Percentiles rank a stretch among this genome's conserved stretches.
Conservation (phyloP, 805 yeast genomes). For the Kuraishia piskuri region DNA sequence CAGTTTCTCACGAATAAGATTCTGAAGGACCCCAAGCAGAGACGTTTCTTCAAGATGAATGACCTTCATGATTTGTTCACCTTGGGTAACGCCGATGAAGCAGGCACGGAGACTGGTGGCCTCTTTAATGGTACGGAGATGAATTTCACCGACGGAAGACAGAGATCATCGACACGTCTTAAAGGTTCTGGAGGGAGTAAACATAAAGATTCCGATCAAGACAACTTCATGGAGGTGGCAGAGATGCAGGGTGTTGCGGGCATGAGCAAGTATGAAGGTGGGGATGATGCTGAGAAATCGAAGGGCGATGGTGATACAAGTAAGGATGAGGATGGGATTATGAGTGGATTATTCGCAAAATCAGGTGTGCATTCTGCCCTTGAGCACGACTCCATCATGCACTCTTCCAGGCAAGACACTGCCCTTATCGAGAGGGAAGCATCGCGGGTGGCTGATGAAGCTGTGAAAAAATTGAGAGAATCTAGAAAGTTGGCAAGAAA, state of each 20-base stretch:
- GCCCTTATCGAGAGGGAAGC: slow-evolving; percentile 59
- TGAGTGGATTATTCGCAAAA: slow-evolving; percentile 68
- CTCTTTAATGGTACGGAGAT: slow-evolving; percentile 44
- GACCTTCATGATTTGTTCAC: slow-evolving; percentile 87
- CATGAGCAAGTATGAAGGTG: slow-evolving; percentile 54
- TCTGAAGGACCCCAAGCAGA: slow-evolving; percentile 89
- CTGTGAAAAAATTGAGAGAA: slow-evolving; percentile 49
- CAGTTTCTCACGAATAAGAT: slow-evolving; percentile 91
- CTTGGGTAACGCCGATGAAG: slow-evolving; percentile 63
- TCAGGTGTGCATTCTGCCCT: slow-evolving; percentile 67
- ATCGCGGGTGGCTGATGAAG: slow-evolving; percentile 47
- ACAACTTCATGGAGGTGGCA: slow-evolving; percentile 61
- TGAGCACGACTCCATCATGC: slow-evolving; percentile 72
- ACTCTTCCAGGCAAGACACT: slow-evolving; percentile 42
- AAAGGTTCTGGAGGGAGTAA: slow-evolving; percentile 11
- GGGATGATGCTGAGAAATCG: slow-evolving; percentile 32
- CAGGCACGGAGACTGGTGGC: slow-evolving; percentile 62
- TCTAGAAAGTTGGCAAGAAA: slow-evolving; percentile 46
- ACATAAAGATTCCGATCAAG: slow-evolving; percentile 34
- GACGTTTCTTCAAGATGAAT: slow-evolving; percentile 85
- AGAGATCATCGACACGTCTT: slow-evolving; percentile 25
- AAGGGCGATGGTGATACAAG: slow-evolving; percentile 8
- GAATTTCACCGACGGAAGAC: slow-evolving; percentile 23
- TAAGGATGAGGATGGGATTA: slow-evolving; percentile 51
- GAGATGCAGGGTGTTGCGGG: slow-evolving; percentile 65